A percentile compares a stretch with the other conserved stretches of the same genome.
These are phyloP conservation scores for Fraxinus xanthoxyloides DNA, from an alignment of 305 asterid species.

Conservation along the genomic window DNA sequence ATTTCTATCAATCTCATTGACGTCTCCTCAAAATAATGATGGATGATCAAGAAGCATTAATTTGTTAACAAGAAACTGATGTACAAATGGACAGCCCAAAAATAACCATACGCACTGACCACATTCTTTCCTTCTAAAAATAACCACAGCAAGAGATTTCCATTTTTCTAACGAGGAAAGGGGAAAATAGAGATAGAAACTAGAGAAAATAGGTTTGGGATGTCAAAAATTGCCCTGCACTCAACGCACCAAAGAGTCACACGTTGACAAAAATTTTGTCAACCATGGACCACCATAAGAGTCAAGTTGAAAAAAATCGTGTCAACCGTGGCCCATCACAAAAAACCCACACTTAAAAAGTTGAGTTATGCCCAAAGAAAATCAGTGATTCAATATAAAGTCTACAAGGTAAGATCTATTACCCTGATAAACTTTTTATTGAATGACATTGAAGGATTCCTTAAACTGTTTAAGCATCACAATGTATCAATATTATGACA, in stretches of 20 bases:
- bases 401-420: too few species aligned
- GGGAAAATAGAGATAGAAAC: background rate
- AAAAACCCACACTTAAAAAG: too few species aligned
- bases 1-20: background rate
- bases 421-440: background rate
- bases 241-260: background rate
- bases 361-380: too few species aligned
- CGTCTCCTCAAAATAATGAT: background rate
- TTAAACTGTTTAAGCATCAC: background rate
- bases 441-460: background rate
- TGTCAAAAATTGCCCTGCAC: background rate
- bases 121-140: background rate
- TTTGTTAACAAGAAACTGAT: background rate
- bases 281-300: too few species aligned
- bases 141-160: background rate
- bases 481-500: background rate
- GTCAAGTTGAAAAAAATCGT: too few species aligned
- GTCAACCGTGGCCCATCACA: too few species aligned
- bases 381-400: too few species aligned
- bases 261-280: background rate
- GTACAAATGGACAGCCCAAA: background rate
- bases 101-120: background rate
- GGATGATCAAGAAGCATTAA: background rate
- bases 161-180: background rate
- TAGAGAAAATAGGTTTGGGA: background rate